Evolutionary conservation across 257 asterid genomes (phyloP), one percentile per base, ranked within the genome.

Genomic region (Solanum verrucosum): DNA sequence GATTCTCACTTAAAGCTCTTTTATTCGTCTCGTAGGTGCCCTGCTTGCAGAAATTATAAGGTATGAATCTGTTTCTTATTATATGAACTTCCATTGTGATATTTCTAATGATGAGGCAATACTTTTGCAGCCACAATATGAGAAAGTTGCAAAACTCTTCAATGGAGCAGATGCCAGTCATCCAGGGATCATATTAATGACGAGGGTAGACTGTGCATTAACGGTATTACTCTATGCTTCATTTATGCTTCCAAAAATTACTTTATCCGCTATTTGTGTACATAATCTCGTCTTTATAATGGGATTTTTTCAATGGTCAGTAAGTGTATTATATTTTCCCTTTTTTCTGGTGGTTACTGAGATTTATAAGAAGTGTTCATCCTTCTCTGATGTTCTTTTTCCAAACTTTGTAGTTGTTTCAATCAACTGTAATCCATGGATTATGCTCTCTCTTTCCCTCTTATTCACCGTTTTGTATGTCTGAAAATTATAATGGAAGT

Each of bases 1-100:
- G 40, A 40, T n/a, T 85, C 38, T 68, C 74, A 84, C 91, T 91
- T 84, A 38, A 68, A 84, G 74, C 49, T 83, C 86, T 87, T 27
- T 87, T 31, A 40, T 88, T 87, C 86, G 34, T 89, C 59, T 94
- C 90, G 87, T 93, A 97, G 99, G 99, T 97, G 99, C 88, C 98
- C 99, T 38, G 98, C 99, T 91, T 97, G 99, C 93, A 94, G 97
- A 91, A 97, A 97, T 87, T 97, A 95, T 90, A 97, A 95, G 99
- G 99, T 95, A 92, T 46, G 11, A 27, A 46, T 81, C 6, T 81
- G 42, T 6, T 81, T 9, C 68, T 81, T 81, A 46, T 46, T 29
- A 29, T 81, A 29, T 49, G 70, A 81, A 49, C 70, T 81, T 81
- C 84, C 42, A 18, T 29, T 29, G 40, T 29, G 68, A 67, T 88